These are phyloP conservation scores for Xylaria venustula DNA, from an alignment of 495 filamentous ascomycete species.

Conservation along the genomic window DNA sequence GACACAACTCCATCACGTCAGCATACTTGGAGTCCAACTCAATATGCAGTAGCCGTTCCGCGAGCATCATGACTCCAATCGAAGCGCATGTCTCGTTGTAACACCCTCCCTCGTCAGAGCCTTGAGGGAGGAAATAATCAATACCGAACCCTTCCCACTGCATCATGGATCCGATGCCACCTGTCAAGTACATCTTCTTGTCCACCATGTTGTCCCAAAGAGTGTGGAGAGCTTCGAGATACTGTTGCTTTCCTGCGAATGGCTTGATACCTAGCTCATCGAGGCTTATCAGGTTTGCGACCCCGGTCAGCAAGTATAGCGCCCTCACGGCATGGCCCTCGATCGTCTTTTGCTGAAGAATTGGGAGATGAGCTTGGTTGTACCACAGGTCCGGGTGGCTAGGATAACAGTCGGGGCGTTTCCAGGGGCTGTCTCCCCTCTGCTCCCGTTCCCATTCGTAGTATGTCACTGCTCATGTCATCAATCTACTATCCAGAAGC, in stretches of 20 bases:
- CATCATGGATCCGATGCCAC: conserved; percentile 57
- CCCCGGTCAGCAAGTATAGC: conserved; percentile 49
- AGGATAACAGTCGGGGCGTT: conserved; percentile 44
- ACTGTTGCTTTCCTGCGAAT: conserved; percentile 28
- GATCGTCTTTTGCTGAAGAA: conserved; percentile 53
- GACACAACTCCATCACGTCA: conserved; percentile 58
- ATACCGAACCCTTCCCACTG: conserved; percentile 64
- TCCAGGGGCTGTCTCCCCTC: conserved; percentile 49
- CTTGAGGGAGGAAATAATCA: conserved; percentile 56
- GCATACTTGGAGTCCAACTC: conserved; percentile 53
- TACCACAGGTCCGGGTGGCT: conserved; percentile 44
- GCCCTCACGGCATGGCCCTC: conserved; percentile 62
- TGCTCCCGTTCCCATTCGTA: conserved; percentile 52
- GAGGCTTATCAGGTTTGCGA: conserved; percentile 38
- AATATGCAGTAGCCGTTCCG: conserved; percentile 51
- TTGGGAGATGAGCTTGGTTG: conserved; percentile 54
- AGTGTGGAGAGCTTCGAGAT: conserved; percentile 35
- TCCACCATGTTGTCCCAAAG: conserved; percentile 60
- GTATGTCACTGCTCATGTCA: conserved; percentile 33
- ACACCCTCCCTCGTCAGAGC: conserved; percentile 59
- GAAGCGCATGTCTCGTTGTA: conserved; percentile 62
- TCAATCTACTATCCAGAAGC: background rate
- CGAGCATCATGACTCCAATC: conserved; percentile 61
- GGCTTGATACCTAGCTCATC: conserved; percentile 24
- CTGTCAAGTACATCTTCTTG: conserved; percentile 58